Base-by-base conservation (phyloP, 495 filamentous ascomycete species). In the Opeltia flavorubescens region DNA sequence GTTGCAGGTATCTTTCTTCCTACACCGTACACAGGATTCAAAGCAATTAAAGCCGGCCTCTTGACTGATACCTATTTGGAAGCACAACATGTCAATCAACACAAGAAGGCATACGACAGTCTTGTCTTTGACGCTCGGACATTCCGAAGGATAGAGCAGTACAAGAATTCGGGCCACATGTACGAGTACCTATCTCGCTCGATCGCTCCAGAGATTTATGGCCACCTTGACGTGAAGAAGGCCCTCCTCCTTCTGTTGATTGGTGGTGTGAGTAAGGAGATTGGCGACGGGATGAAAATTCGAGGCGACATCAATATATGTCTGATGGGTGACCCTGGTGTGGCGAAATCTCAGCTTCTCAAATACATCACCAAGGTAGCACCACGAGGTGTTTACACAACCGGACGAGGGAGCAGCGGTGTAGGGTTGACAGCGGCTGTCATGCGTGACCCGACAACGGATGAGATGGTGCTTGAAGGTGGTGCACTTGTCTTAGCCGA, bases 291-390 rank as follows among this genome's bases (percentile, higher is more conserved):
- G 35, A 95, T 98, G 93, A 75, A 81, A 48, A 98, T 98, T 65
- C 84, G 91, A 69, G 93, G 91, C 52, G 91, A 98, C 56, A 93
- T 98, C 69, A 98, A 98, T 64, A 78, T 96, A 57, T 98, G 91
- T 65, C 70, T 98, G 50, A 96, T 98, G 91, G 91, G 91, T 70
- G 91, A 98, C 59, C 91, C 91, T 58, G 91, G 91, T 83, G 93
- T 96, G 50, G 91, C 91, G 64, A 98, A 98, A 67, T 98, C 91
- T 27, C 91, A 98, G 66, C 65, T 98, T 50, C 70, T 98, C 46
- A 95, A 94, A 65, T 98, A 96, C 62, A 96, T 98, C 60, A 85
- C 89, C 46, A 98, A 98, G 65, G 91, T 98, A 31, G 91, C 91
- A 4, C 91, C 91, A 21, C 84, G 91, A 39, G 91, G 91, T 53